Conservation (phyloP, 2,329 filamentous ascomycete genomes). For the Chrysosporium keratinophilum region DNA sequence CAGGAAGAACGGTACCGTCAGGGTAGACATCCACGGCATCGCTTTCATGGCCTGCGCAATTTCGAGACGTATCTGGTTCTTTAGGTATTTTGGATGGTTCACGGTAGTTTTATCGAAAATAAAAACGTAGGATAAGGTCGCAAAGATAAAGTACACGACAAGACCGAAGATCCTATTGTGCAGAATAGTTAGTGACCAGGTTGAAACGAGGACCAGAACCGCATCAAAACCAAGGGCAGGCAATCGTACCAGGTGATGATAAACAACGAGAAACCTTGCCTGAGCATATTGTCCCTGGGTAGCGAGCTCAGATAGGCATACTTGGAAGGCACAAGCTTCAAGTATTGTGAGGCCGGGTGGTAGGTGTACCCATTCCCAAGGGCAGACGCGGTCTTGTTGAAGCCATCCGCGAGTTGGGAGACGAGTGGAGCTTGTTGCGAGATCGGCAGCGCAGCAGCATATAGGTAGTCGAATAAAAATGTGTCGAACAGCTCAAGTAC, state of each 20-base stretch:
- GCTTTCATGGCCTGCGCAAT: constrained; percentile 67
- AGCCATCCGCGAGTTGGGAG: constrained; percentile 42
- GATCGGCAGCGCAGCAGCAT: constrained; percentile 60
- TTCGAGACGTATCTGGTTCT: constrained; percentile 80
- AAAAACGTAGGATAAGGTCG: constrained; percentile 72
- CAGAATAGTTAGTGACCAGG: constrained; percentile 10
- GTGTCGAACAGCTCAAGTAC: constrained; percentile 77
- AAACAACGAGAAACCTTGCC: constrained; percentile 67
- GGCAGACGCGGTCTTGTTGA: constrained; percentile 47
- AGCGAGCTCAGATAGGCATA: constrained; percentile 71
- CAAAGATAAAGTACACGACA: constrained; percentile 73
- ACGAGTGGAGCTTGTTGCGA: constrained; percentile 34
- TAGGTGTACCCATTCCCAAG: constrained; percentile 47
- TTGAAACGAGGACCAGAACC: background rate
- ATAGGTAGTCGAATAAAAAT: constrained; percentile 68
- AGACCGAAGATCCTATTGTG: constrained; percentile 67
- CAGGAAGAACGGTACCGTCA: constrained; percentile 73
- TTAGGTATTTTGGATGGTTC: constrained; percentile 86
- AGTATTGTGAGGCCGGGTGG: constrained; percentile 59
- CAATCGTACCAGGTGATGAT: constrained; percentile 68
- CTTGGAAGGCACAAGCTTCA: constrained; percentile 58
- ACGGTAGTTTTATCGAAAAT: constrained; percentile 86
- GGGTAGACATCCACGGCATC: constrained; percentile 71
- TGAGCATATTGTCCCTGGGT: constrained; percentile 64
- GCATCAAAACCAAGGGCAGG: background rate